Evolutionary conservation across 371 early-diverging fungal genomes (phyloP), one percentile per base, ranked within the genome.

Genomic region (Encephalitozoon romaleae): DNA sequence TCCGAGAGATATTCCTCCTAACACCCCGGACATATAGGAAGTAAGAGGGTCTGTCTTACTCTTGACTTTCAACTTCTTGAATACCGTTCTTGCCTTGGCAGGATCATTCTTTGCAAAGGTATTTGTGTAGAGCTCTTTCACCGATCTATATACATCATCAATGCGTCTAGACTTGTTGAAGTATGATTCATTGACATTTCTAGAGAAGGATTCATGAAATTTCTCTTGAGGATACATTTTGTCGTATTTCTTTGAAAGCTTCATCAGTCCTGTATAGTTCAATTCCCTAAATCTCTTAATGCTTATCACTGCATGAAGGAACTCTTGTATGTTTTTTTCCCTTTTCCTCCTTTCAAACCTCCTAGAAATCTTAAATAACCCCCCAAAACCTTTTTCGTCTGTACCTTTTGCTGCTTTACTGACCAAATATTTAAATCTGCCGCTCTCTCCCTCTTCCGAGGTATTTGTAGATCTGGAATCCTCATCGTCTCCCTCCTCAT

Each of bases 241-340:
- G 11, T 76, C 74, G 59, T 81, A 80, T 67, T 80, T 82, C 66
- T 79, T 79, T 1, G 78, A 54, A 45, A 85, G 70, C 39, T 78
- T 83, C 38, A 63, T 52, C 30, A 85, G 73, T 32, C 79, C 85
- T 18, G 77, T 68, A 11, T 72, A 64, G 59, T 85, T 85, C 67
- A 85, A 54, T 15, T 80, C 78, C 66, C 71, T 79, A 64, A 78
- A 85, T 42, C 73, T 75, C 25, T 67, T 69, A 15, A 85, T 75
- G 63, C 77, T 78, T n/a, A 72, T 77, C 5, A 82, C 34, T 6
- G 74, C 74, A 47, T 82, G 77, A 4, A 82, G 70, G 43, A 80
- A 78, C 54, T 84, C 84, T 45, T 78, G 72, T 39, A 80, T 69
- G 21, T 72, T 67, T 41, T 79, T 79, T 41, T 84, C 84, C 52